Percentiles rank a stretch among this genome's conserved stretches.
Evolutionary conservation across 768 basidiomycete genomes (phyloP).

Genomic region (Russula ochroleuca): DNA sequence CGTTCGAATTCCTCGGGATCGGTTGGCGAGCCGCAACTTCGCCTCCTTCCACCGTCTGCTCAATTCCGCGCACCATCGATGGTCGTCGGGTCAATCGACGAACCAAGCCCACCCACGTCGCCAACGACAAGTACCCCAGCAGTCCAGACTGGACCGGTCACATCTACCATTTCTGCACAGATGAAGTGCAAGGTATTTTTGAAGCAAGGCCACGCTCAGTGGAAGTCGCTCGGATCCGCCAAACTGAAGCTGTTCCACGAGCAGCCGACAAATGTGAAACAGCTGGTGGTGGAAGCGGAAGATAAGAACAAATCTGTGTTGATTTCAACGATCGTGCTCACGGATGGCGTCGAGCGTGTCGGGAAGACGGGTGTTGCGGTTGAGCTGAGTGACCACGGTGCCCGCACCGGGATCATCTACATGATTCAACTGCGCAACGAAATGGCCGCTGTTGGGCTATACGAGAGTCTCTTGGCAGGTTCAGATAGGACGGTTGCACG

Average conservation of each 20-base stretch:
- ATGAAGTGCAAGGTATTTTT: slow-evolving; percentile 99
- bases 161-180: slow-evolving; percentile 74
- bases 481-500: slow-evolving; percentile 57
- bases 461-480: slow-evolving; percentile 80
- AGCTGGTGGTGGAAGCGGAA: slow-evolving; percentile 90
- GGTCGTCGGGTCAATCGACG: slow-evolving; percentile 50
- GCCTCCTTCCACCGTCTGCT: slow-evolving; percentile 60
- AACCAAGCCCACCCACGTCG: slow-evolving; percentile 81
- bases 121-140: slow-evolving; percentile 56
- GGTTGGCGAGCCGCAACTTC: slow-evolving; percentile 39
- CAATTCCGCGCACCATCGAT: slow-evolving; percentile 53
- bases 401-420: slow-evolving; percentile 89
- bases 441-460: slow-evolving; percentile 75
- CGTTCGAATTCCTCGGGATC: slow-evolving; percentile 34
- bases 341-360: slow-evolving; percentile 96
- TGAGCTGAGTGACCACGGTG: slow-evolving; percentile 88
- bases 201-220: slow-evolving; percentile 93
- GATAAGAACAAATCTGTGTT: slow-evolving; percentile 68
- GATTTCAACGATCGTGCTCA: slow-evolving; percentile 93
- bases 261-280: slow-evolving; percentile 85
- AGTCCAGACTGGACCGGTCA: slow-evolving; percentile 58
- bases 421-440: slow-evolving; percentile 97
- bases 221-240: slow-evolving; percentile 91
- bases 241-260: slow-evolving; percentile 84
- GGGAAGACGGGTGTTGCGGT: slow-evolving; percentile 98